These are phyloP conservation scores for Ceratobasidium sp. DNA, from an alignment of 1,284 basidiomycete species.

Conservation along the genomic window DNA sequence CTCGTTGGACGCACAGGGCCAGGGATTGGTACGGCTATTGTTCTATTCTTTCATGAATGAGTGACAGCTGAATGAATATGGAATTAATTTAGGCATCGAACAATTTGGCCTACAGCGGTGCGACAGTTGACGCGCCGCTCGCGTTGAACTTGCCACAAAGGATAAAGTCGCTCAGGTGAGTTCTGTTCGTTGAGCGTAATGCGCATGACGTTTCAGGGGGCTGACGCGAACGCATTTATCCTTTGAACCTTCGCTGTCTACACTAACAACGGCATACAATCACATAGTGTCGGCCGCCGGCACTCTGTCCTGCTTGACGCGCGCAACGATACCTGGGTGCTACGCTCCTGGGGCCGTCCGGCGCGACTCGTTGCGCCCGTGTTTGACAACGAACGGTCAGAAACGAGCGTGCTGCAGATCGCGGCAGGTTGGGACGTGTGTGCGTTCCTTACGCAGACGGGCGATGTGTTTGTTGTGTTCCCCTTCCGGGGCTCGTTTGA, in stretches of 20 bases:
- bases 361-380: slow-evolving; percentile 66
- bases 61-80: not conserved
- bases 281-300: slow-evolving; percentile 78
- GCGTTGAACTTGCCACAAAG: slow-evolving; percentile 30
- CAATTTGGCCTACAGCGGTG: slow-evolving; percentile 29
- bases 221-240: not conserved
- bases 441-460: slow-evolving; percentile 71
- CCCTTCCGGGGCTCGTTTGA: slow-evolving; percentile 59
- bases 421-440: slow-evolving; percentile 82
- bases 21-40: not conserved
- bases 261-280: not conserved
- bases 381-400: slow-evolving; percentile 60
- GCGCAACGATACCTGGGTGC: slow-evolving; percentile 71
- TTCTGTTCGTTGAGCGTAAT: slow-evolving; percentile 43
- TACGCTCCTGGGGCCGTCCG: slow-evolving; percentile 77
- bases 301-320: slow-evolving; percentile 75
- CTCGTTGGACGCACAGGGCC: slow-evolving; percentile 51
- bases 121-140: slow-evolving; percentile 30
- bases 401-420: slow-evolving; percentile 66
- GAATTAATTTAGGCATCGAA: not conserved
- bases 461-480: slow-evolving; percentile 81
- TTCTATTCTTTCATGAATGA: not conserved
- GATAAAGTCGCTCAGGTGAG: slow-evolving; percentile 42
- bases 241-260: not conserved
- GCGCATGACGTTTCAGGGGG: not conserved